These are phyloP conservation scores for Pseudocercospora musae DNA, from an alignment of 2,329 filamentous ascomycete species.

Conservation along the genomic window DNA sequence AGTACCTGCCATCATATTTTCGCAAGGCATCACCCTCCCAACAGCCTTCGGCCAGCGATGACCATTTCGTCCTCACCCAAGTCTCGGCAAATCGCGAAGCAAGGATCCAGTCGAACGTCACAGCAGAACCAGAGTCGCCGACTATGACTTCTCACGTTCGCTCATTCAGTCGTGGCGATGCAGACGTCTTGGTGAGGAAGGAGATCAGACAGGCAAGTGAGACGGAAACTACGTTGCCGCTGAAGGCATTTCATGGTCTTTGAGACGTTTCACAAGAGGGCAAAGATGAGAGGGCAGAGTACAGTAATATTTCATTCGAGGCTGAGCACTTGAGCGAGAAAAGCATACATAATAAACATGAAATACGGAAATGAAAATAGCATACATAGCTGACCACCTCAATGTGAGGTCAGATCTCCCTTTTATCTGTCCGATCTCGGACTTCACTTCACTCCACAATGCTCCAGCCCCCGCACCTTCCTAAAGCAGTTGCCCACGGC, in stretches of 20 bases:
- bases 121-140: constrained; percentile 19
- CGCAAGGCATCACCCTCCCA: background rate
- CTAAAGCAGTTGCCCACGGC: background rate
- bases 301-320: background rate
- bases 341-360: constrained; percentile 1
- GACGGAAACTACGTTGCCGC: constrained; percentile 18
- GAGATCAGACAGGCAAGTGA: constrained; percentile 31
- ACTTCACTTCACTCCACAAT: background rate
- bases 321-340: background rate
- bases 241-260: constrained; percentile 13
- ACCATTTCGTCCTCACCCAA: constrained; percentile 17
- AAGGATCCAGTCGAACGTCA: constrained; percentile 14
- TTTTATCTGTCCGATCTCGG: background rate
- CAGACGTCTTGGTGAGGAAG: constrained; percentile 26
- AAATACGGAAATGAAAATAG: background rate
- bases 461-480: background rate
- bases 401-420: background rate
- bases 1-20: background rate
- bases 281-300: background rate
- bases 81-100: constrained; percentile 1
- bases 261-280: background rate
- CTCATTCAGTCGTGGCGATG: constrained; percentile 11
- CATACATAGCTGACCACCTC: background rate
- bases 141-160: constrained; percentile 12
- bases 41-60: constrained; percentile 1